Conservation (phyloP, 768 basidiomycete genomes). For the Cystobasidium onofrii region DNA sequence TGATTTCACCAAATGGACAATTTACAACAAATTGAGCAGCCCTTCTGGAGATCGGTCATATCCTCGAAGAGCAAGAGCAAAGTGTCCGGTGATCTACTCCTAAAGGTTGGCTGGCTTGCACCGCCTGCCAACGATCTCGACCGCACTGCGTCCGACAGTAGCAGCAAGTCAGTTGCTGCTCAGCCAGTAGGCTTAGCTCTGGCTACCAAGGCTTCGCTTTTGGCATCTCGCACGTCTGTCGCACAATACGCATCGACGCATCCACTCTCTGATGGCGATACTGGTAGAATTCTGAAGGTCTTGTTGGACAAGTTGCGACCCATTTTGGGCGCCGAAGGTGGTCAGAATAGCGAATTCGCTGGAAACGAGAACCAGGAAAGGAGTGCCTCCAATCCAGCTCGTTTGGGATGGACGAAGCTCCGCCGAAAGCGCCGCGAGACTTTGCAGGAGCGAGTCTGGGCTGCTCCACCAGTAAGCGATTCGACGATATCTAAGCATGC, state of each 20-base stretch:
- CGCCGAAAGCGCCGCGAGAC: constrained; percentile 33
- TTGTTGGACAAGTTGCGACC: not conserved
- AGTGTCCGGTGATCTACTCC: constrained; percentile 54
- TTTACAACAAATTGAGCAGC: no score
- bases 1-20: no score
- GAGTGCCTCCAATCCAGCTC: not conserved
- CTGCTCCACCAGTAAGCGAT: constrained; percentile 61
- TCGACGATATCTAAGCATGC: no score
- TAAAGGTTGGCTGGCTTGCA: constrained; percentile 58
- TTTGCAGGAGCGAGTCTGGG: constrained; percentile 51
- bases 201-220: not conserved
- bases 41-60: constrained; percentile 49
- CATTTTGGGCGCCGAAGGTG: not conserved
- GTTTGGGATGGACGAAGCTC: not conserved
- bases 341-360: not conserved
- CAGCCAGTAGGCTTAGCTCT: not conserved
- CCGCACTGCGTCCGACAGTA: not conserved
- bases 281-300: not conserved
- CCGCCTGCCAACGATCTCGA: not conserved
- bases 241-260: constrained; percentile 58
- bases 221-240: constrained; percentile 19
- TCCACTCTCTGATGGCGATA: constrained; percentile 46
- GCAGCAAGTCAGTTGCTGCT: not conserved
- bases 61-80: constrained; percentile 51
- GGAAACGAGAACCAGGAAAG: not conserved